Evolutionary conservation across 208 protist species (phyloP), one percentile per base, ranked within the genome.

Genomic region (Porcisia deanei): DNA sequence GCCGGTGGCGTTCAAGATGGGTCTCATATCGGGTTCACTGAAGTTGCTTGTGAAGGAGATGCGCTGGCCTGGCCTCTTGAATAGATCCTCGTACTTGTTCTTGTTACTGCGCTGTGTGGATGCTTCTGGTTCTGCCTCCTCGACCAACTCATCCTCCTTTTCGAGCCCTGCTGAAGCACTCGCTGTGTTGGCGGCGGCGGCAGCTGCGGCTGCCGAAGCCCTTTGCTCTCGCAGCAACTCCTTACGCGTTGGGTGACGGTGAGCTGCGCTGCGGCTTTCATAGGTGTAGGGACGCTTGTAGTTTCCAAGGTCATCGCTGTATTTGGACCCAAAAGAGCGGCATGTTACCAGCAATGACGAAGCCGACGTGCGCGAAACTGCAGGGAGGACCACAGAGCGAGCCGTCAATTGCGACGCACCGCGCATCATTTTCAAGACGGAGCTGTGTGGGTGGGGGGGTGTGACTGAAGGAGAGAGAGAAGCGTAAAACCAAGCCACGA

Each of bases 41-140:
- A 95, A 95, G 49, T 82, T 87, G 76, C 81, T 93, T 34, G 82
- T 90, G 63, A 95, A 92, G 49, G 80, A 73, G 16, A 94, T 81
- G 18, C 79, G 77, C 71, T 91, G 73, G 12, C 77, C 73, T 2
- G 73, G 49, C 77, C 85, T 87, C n/a, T 84, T 81, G 77, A 86
- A 77, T 37, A 88, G 80, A 69, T 73, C 69, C 39, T 83, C 73
- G 79, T 93, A 94, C 55, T 82, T 72, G 81, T 84, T 91, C 77
- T 94, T 94, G 34, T 87, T 75, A 60, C 85, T 88, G 47, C 86
- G 86, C 37, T 72, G 67, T n/a, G 70, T 52, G 14, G 64, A 41
- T 37, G 39, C 76, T 9, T 82, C 71, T 30, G 64, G 49, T 8
- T 64, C 73, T 14, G 66, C 65, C 34, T 73, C 76, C 34, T 34